Evolutionary conservation across 1,284 basidiomycete species (phyloP).

Genomic region (Ganoderma meredithae): DNA sequence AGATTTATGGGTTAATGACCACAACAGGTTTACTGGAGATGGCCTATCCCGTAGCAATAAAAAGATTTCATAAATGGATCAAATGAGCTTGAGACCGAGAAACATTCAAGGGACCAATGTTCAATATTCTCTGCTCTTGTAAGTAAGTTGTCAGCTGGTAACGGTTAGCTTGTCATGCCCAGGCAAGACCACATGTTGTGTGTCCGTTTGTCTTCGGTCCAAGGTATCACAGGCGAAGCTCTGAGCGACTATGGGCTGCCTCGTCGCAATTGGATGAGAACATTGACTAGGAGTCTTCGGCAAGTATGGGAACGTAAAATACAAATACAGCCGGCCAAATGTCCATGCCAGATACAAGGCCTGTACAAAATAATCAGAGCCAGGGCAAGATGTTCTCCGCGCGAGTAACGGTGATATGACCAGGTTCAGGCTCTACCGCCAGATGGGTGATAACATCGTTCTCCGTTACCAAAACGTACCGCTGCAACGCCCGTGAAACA

Average conservation of each 20-base stretch:
- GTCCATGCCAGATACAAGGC: neutral
- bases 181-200: too few species aligned
- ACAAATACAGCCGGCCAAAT: neutral
- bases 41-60: conserved; percentile 15
- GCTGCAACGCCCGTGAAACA: conserved; percentile 43
- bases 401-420: conserved; percentile 62
- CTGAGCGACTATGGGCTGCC: too few species aligned
- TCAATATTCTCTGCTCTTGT: too few species aligned
- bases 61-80: neutral
- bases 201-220: too few species aligned
- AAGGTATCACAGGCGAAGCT: too few species aligned
- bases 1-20: conserved; percentile 16
- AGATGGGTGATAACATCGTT: conserved; percentile 61
- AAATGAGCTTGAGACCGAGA: neutral
- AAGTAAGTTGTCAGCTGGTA: too few species aligned
- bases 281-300: neutral
- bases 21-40: neutral
- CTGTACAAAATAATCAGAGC: conserved; percentile 43
- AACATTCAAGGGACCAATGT: neutral
- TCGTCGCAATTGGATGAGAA: neutral
- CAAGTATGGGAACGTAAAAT: neutral
- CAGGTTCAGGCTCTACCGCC: conserved; percentile 65
- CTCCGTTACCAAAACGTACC: conserved; percentile 65
- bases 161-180: too few species aligned
- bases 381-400: conserved; percentile 65